A percentile compares a stretch with the other conserved stretches of the same genome.
Evolutionary conservation across 371 early-diverging fungal species (phyloP).

Genomic region (Mycotypha africana): DNA sequence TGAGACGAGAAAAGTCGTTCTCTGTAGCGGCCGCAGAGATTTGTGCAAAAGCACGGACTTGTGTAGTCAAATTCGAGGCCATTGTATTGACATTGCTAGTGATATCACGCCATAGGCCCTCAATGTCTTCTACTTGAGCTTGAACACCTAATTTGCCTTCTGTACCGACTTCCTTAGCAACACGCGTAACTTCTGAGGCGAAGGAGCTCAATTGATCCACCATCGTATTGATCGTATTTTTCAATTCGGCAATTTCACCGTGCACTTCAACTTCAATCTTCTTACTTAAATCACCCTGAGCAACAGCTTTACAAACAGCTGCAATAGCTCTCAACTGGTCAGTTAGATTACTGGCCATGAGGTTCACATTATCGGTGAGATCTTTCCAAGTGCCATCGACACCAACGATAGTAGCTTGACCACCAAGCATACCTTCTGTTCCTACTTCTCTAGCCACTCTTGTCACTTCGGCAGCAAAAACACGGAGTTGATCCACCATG

Average conservation of each 20-base stretch:
- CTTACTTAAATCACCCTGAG: constrained; percentile 24
- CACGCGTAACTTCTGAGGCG: constrained; percentile 34
- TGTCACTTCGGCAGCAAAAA: constrained; percentile 24
- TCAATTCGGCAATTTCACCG: constrained; percentile 32
- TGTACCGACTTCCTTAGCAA: constrained; percentile 52
- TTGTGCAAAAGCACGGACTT: constrained; percentile 59
- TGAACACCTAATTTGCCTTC: constrained; percentile 42
- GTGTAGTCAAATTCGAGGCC: constrained; percentile 48
- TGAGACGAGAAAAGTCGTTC: constrained; percentile 66
- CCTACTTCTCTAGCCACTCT: constrained; percentile 23
- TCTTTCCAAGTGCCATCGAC: constrained; percentile 61
- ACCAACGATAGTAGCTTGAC: constrained; percentile 34
- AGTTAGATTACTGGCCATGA: constrained; percentile 29
- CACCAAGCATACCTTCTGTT: constrained; percentile 22
- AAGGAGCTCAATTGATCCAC: constrained; percentile 28
- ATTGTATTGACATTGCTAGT: constrained; percentile 53
- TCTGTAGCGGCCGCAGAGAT: constrained; percentile 59
- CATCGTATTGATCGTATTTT: constrained; percentile 25
- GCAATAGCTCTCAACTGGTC: constrained; percentile 27
- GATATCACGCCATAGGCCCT: constrained; percentile 66
- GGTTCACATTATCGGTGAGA: constrained; percentile 32
- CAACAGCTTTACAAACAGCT: constrained; percentile 28
- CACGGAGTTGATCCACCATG: constrained; percentile 24
- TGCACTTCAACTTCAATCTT: constrained; percentile 30
- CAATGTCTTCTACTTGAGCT: constrained; percentile 45